Evolutionary conservation across 2,329 filamentous ascomycete species (phyloP).

Genomic region (Capronia coronata): DNA sequence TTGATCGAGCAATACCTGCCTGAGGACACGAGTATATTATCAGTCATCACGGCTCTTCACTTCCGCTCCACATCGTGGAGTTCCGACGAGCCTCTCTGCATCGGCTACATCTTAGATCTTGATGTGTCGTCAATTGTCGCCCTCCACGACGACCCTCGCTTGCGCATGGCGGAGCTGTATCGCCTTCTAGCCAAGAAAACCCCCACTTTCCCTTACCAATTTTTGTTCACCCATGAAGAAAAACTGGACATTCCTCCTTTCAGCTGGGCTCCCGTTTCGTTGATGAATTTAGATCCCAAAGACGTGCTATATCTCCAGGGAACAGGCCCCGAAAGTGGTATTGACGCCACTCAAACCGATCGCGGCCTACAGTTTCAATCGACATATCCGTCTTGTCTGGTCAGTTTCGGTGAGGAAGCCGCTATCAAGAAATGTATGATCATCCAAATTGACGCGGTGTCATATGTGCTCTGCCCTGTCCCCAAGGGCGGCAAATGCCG

Average conservation of each 20-base stretch:
- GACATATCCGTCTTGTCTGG: neutral
- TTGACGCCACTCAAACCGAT: constrained; percentile 2
- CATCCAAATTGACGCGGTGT: constrained; percentile 1
- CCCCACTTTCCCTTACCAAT: constrained; percentile 4
- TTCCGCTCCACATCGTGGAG: constrained; percentile 5
- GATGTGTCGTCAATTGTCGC: constrained; percentile 1
- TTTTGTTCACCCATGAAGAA: constrained; percentile 8
- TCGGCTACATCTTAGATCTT: constrained; percentile 6
- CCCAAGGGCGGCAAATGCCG: neutral
- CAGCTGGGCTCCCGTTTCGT: constrained; percentile 6
- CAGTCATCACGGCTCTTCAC: constrained; percentile 7
- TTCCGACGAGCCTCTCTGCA: constrained; percentile 8
- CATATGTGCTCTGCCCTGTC: constrained; percentile 4
- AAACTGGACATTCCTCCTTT: constrained; percentile 4
- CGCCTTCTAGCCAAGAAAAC: constrained; percentile 1
- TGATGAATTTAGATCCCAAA: constrained; percentile 7
- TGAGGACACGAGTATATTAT: neutral
- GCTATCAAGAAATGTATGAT: constrained; percentile 11
- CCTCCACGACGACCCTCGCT: neutral
- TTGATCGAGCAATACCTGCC: constrained; percentile 6
- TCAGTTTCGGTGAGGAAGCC: constrained; percentile 1
- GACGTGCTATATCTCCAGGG: constrained; percentile 9
- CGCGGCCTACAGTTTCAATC: constrained; percentile 1
- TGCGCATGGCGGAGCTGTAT: constrained; percentile 5
- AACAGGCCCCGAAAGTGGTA: neutral